Conservation (phyloP, 129 eudicot genomes). For the Silybum marianum region DNA sequence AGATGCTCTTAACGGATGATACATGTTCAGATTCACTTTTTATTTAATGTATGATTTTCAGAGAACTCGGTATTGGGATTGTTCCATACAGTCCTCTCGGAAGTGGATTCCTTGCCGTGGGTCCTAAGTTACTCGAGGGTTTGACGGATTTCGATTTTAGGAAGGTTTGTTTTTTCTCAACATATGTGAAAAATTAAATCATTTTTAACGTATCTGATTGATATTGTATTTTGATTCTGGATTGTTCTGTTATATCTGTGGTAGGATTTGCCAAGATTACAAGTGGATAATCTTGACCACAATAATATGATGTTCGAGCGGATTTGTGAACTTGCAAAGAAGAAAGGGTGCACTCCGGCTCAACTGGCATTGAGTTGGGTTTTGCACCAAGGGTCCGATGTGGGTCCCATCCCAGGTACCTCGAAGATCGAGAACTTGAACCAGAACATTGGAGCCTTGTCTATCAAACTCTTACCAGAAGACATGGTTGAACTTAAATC, state of each 20-base stretch:
- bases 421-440: conserved; percentile 46
- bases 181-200: background rate
- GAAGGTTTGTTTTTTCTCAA: conserved; percentile 34
- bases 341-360: conserved; percentile 50
- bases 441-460: conserved; percentile 46
- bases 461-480: conserved; percentile 28
- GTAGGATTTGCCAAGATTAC: conserved; percentile 41
- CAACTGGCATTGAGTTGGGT: conserved; percentile 67
- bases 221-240: background rate
- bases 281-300: conserved; percentile 51
- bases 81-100: conserved; percentile 53
- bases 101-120: conserved; percentile 44
- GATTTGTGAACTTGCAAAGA: conserved; percentile 40
- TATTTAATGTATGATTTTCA: conserved; percentile 5
- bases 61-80: conserved; percentile 51
- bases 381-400: conserved; percentile 52
- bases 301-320: conserved; percentile 33
- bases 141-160: conserved; percentile 25
- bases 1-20: background rate
- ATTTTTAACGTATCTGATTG: no score
- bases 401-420: conserved; percentile 63
- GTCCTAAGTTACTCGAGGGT: conserved; percentile 39
- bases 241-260: background rate
- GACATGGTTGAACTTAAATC: conserved; percentile 46
- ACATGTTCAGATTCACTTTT: background rate